Conservation (phyloP, 306 rosid genomes). For the Prunus campanulata region DNA sequence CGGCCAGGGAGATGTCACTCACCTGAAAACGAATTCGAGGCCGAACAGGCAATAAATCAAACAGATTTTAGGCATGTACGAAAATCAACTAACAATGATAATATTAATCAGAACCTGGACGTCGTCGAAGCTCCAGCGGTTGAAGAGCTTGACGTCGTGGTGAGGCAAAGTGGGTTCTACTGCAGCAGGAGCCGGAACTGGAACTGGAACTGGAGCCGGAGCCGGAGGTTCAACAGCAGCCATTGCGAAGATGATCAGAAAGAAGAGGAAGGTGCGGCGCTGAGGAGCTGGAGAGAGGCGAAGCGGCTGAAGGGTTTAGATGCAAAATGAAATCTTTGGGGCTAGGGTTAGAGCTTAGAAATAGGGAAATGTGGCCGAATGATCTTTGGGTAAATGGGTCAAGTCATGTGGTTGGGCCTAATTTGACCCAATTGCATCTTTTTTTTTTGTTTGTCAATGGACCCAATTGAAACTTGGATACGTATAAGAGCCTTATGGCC, state of each 20-base stretch:
- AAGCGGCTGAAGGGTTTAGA: background rate
- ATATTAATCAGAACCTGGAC: background rate
- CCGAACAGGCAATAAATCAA: background rate
- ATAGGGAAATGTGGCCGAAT: background rate
- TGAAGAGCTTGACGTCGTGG: conserved; percentile 13
- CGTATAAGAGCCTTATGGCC: too few relatives aligned
- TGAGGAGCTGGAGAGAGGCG: background rate
- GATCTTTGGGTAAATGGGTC: background rate
- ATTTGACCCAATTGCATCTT: background rate
- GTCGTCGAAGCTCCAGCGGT: conserved; percentile 17
- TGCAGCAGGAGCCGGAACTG: background rate
- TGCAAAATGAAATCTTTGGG: background rate
- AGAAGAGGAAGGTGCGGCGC: background rate
- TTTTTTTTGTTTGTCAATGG: too few relatives aligned
- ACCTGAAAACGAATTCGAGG: background rate
- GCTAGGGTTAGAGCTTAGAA: background rate
- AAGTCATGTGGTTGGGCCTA: background rate
- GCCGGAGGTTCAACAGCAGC: background rate
- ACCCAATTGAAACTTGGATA: too few relatives aligned
- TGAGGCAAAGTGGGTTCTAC: background rate
- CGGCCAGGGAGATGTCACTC: conserved; percentile 1
- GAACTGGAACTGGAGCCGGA: background rate
- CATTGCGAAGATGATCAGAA: background rate
- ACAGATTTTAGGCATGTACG: background rate
- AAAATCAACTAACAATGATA: background rate